Conservation (phyloP, 306 rosid genomes). For the Glycine tomentella region DNA sequence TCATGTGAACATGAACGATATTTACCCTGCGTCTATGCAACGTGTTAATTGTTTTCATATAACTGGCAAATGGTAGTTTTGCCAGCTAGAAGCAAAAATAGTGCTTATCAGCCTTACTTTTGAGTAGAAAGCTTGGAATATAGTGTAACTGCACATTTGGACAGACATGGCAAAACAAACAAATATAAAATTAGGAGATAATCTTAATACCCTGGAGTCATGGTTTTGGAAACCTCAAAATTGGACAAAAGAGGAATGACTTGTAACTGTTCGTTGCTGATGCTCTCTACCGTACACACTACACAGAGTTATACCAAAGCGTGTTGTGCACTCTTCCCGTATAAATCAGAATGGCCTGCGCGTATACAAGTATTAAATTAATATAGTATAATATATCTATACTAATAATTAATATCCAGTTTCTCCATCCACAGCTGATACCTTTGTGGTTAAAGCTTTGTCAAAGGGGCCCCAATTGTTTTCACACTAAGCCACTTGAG, state of each 20-base stretch:
- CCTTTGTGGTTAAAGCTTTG: no score
- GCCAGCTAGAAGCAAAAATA: conserved; percentile 26
- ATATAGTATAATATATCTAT: no score
- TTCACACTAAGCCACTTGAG: no score
- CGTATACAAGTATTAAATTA: no score
- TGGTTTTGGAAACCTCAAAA: conserved; percentile 8
- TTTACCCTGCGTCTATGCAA: background rate
- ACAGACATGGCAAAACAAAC: background rate
- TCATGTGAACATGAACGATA: background rate
- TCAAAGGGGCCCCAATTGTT: no score
- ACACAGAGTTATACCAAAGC: no score
- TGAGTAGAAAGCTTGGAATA: conserved; percentile 27
- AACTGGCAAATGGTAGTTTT: conserved; percentile 18
- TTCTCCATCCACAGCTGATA: no score
- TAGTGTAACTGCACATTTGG: conserved; percentile 33
- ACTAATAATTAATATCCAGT: no score
- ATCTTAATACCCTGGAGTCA: background rate
- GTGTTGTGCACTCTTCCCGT: no score
- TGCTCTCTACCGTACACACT: background rate
- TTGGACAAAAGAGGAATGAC: background rate
- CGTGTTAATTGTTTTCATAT: background rate
- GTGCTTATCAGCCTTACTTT: background rate
- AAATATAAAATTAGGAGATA: background rate
- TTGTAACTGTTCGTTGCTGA: background rate
- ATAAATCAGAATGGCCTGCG: no score